Evolutionary conservation across 805 yeast species (phyloP), one percentile per base, ranked within the genome.

Genomic region (Yarrowia yakushimensis): DNA sequence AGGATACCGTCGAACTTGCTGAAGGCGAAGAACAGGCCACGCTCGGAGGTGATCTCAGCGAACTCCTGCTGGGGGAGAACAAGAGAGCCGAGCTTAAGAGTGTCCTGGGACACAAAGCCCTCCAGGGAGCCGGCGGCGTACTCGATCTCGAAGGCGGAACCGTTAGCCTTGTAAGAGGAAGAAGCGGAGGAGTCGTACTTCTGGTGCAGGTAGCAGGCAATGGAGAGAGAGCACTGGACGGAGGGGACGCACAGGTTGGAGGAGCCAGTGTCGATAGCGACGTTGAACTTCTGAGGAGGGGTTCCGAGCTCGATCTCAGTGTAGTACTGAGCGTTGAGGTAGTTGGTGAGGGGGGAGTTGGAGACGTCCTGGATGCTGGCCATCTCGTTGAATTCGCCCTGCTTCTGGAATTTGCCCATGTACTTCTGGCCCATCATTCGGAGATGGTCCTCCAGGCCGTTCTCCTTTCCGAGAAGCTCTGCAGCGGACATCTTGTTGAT

Each of bases 1-100:
- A 94, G 80, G 68, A 94, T 92, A 78, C 99, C 99, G 74, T 94
- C 99, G 74, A 94, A 94, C 78, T 94, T 93, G 76, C 97, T 99
- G 77, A 94, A 94, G 60, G 99, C 98, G 78, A 94, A 94, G 0
- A 97, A 94, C 68, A 94, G 82, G 63, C 99, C 99, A 43, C 98
- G 98, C 80, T 94, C 99, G 70, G 84, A 83, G 64, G 99, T 94
- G 66, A 97, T 92, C 81, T 94, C 99, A 65, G 96, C 98, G 73
- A 94, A 94, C 74, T 87, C 96, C 79, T 93, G 98, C 67, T 86
- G 78, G 68, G 91, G 87, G 72, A 94, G 92, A 63, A 79, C 76
- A 77, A 94, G 83, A 72, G 86, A 94, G 65, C 97, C 98, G 67
- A 94, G 78, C 65, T 82, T 78, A 69, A 94, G 77, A 45, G 85